These are phyloP conservation scores for Neofusicoccum sp. DNA, from an alignment of 2,329 filamentous ascomycete genomes.

Conservation along the genomic window DNA sequence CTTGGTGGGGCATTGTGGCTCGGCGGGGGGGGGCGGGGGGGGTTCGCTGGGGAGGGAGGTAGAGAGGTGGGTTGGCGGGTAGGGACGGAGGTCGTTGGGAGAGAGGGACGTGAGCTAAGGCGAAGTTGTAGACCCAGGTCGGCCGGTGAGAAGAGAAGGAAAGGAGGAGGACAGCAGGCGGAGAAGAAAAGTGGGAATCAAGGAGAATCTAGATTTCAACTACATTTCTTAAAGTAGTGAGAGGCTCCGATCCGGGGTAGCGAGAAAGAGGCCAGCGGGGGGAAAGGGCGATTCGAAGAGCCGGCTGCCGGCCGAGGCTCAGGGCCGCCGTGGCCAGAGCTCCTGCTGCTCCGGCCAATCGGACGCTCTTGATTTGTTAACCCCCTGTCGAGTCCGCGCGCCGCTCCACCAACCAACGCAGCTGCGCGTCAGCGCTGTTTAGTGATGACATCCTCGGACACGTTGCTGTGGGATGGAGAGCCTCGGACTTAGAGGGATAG, in stretches of 20 bases:
- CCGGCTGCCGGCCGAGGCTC: constrained; percentile 11
- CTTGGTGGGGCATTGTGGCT: constrained; percentile 1
- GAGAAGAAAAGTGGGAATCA: too few relatives aligned
- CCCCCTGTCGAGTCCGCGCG: not conserved
- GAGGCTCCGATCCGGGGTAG: constrained; percentile 1
- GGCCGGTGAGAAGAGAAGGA: too few relatives aligned
- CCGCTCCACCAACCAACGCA: not conserved
- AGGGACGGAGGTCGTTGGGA: not conserved
- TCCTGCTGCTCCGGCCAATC: not conserved
- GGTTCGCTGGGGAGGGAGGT: not conserved
- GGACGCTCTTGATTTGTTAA: not conserved
- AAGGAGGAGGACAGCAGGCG: too few relatives aligned
- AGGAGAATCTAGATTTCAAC: too few relatives aligned
- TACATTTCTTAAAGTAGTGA: too few relatives aligned
- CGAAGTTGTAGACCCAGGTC: too few relatives aligned
- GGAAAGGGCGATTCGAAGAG: not conserved
- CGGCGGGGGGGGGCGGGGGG: too few relatives aligned
- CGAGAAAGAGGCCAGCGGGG: not conserved
- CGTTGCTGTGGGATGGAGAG: too few relatives aligned
- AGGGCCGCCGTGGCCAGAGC: not conserved
- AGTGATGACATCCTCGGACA: not conserved
- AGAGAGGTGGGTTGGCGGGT: not conserved
- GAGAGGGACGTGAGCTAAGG: too few relatives aligned
- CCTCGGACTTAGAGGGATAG: too few relatives aligned
- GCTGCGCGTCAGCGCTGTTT: not conserved